These are phyloP conservation scores for Aspergillus sclerotiicarbonarius DNA, from an alignment of 495 filamentous ascomycete genomes.

Conservation along the genomic window DNA sequence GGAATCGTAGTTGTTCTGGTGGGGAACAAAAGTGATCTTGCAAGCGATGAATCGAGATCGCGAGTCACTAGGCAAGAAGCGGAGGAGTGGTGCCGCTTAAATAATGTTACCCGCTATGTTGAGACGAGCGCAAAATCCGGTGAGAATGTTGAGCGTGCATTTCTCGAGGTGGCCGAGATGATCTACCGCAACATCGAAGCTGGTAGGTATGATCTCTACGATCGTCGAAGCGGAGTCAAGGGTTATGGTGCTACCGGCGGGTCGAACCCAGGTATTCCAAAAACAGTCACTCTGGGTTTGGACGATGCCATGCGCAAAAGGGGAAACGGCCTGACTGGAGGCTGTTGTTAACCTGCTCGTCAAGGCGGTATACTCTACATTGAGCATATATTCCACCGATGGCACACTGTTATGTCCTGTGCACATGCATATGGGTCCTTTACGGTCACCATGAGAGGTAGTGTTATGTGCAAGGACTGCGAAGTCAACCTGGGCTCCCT, in stretches of 20 bases:
- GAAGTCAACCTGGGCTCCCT: too few species aligned
- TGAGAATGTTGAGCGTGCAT: slow-evolving; percentile 88
- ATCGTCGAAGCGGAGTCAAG: slow-evolving; percentile 91
- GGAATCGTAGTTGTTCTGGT: slow-evolving; percentile 92
- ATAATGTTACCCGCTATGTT: slow-evolving; percentile 83
- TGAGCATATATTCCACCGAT: too few species aligned
- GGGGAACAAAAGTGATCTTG: slow-evolving; percentile 89
- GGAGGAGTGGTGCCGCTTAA: slow-evolving; percentile 78
- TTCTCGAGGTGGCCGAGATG: slow-evolving; percentile 85
- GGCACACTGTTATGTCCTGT: not conserved
- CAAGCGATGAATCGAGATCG: slow-evolving; percentile 42
- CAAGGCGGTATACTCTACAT: not conserved
- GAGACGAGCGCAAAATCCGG: slow-evolving; percentile 96
- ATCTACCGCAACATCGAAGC: slow-evolving; percentile 95
- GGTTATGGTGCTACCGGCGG: slow-evolving; percentile 58
- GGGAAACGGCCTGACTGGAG: slow-evolving; percentile 42
- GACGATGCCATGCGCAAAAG: slow-evolving; percentile 53
- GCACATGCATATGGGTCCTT: not conserved
- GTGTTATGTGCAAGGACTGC: too few species aligned
- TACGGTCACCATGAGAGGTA: too few species aligned
- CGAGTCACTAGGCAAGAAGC: slow-evolving; percentile 78
- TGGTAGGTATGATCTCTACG: slow-evolving; percentile 91
- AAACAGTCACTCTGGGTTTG: slow-evolving; percentile 57
- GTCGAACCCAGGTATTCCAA: slow-evolving; percentile 36
- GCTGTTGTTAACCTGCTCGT: slow-evolving; percentile 42